These are phyloP conservation scores for Aegilops bicornis DNA, from an alignment of 176 grass and related monocot species.

Conservation along the genomic window DNA sequence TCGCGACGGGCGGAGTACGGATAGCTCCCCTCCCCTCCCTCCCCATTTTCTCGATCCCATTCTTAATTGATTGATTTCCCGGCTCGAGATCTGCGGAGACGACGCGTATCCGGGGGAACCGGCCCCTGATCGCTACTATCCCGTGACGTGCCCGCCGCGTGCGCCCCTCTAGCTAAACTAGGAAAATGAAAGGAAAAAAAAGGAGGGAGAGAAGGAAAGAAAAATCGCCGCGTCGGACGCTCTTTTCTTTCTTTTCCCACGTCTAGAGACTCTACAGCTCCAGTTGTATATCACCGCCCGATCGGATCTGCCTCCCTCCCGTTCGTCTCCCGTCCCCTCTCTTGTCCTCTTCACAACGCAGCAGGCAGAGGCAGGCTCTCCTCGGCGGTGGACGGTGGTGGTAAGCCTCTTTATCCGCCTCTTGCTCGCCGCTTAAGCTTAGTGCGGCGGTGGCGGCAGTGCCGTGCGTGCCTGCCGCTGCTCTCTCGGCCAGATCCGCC, in stretches of 20 bases:
- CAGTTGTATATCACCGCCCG: background rate
- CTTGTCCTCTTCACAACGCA: background rate
- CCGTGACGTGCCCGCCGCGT: slow-evolving; percentile 12
- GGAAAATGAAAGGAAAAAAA: background rate
- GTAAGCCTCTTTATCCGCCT: background rate
- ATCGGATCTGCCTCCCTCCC: slow-evolving; percentile 18
- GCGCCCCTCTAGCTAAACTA: background rate
- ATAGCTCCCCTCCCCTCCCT: background rate
- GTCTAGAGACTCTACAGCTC: background rate
- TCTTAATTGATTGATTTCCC: background rate
- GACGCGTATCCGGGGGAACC: background rate
- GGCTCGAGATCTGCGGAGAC: background rate
- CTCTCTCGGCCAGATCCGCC: background rate
- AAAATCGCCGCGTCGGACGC: background rate
- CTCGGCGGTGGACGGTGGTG: background rate
- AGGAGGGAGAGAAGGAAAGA: background rate
- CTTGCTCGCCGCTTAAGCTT: background rate
- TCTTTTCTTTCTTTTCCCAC: background rate
- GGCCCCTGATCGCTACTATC: background rate
- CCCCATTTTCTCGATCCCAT: background rate
- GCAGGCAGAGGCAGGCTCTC: too few relatives aligned
- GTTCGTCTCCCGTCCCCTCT: background rate
- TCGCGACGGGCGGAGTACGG: slow-evolving; percentile 5
- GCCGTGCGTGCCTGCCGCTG: background rate
- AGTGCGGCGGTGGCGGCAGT: background rate